These are phyloP conservation scores for Astragalus glycyphyllos DNA, from an alignment of 306 rosid species.

Conservation along the genomic window DNA sequence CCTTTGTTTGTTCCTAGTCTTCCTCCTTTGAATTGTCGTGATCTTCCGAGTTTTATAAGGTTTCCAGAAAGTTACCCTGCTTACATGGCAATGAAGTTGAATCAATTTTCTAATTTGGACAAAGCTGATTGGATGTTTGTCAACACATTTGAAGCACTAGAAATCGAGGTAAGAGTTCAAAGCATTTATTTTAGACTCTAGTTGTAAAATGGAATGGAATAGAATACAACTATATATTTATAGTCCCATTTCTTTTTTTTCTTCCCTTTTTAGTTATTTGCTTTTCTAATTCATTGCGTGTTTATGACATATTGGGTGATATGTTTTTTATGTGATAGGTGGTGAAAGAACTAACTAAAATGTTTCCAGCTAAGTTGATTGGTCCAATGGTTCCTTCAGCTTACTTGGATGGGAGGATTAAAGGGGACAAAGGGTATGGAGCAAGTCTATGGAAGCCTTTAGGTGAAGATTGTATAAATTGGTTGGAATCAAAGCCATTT, in stretches of 20 bases:
- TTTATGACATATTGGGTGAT: slow-evolving; percentile 12
- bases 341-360: slow-evolving; percentile 28
- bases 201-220: too few species aligned
- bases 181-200: too few species aligned
- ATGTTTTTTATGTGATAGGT: slow-evolving; percentile 34
- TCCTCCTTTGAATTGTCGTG: slow-evolving; percentile 53
- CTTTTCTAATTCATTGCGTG: background rate
- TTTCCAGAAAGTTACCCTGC: slow-evolving; percentile 63
- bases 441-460: slow-evolving; percentile 58
- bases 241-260: too few species aligned
- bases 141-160: slow-evolving; percentile 64
- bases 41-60: slow-evolving; percentile 60
- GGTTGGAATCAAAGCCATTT: slow-evolving; percentile 51
- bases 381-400: slow-evolving; percentile 65
- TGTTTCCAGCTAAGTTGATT: slow-evolving; percentile 53
- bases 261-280: too few species aligned
- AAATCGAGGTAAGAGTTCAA: slow-evolving; percentile 50
- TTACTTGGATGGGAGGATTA: slow-evolving; percentile 54
- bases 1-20: slow-evolving; percentile 58
- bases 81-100: slow-evolving; percentile 67
- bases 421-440: slow-evolving; percentile 61
- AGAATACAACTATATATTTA: too few species aligned
- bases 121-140: slow-evolving; percentile 60
- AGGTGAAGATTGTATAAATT: slow-evolving; percentile 47
- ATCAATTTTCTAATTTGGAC: slow-evolving; percentile 58